Evolutionary conservation across 768 basidiomycete genomes (phyloP).

Genomic region (Phlebiopsis gigantea): DNA sequence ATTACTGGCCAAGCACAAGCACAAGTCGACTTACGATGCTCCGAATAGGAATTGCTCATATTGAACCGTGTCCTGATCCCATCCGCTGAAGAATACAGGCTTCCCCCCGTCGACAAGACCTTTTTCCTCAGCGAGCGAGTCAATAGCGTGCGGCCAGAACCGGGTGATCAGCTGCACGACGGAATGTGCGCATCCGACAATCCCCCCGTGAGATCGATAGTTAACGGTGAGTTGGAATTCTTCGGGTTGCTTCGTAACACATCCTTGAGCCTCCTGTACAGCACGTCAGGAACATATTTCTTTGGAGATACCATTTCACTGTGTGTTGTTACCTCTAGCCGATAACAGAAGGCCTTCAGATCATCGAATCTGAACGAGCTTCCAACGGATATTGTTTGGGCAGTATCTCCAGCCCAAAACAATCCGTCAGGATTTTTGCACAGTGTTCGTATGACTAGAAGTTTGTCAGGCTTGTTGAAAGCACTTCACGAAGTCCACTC

Average conservation of each 20-base stretch:
- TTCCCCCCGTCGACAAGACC: constrained; percentile 26
- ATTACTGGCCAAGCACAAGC: too few species aligned
- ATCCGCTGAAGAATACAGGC: constrained; percentile 29
- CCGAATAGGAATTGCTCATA: constrained; percentile 32
- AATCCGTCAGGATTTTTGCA: constrained; percentile 61
- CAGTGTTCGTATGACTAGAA: constrained; percentile 53
- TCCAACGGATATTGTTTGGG: constrained; percentile 69
- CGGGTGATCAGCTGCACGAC: constrained; percentile 25
- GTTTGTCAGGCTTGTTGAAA: background rate
- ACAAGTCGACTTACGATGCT: constrained; percentile 22
- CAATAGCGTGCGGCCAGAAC: constrained; percentile 32
- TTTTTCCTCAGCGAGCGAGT: constrained; percentile 24
- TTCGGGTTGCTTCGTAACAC: constrained; percentile 8
- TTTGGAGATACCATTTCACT: too few species aligned
- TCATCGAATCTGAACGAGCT: constrained; percentile 69
- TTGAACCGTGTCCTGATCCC: constrained; percentile 22
- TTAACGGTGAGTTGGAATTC: constrained; percentile 30
- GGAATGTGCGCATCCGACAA: constrained; percentile 30
- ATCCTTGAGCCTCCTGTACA: background rate
- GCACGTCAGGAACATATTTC: too few species aligned
- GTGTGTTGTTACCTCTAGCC: constrained; percentile 42
- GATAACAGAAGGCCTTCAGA: constrained; percentile 58
- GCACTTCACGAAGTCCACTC: constrained; percentile 14
- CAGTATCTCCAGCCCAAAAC: constrained; percentile 78
- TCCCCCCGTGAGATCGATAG: constrained; percentile 33